Evolutionary conservation across 1,284 basidiomycete genomes (phyloP), one percentile per base, ranked within the genome.

Genomic region (Vanrija sp.): DNA sequence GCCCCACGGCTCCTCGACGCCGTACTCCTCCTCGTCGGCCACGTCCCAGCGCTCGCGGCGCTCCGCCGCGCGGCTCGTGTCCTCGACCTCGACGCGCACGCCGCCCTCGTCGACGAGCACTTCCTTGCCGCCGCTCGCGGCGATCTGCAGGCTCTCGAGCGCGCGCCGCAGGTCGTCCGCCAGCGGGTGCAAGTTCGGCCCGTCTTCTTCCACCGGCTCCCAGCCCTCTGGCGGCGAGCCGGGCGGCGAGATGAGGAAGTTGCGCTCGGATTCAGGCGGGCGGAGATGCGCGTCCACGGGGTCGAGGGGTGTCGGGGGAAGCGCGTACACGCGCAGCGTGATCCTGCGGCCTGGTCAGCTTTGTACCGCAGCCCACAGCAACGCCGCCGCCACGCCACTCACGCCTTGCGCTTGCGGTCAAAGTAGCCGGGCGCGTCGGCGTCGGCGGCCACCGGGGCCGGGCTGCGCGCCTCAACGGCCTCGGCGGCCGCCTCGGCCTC

Each of bases 211-310:
- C 58, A 93, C 84, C 28, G 85, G 91, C 70, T 96, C 92, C 95
- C 95, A 99, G 1, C 95, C 95, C 2, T 96, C 86, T 0, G 95
- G 95, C 0, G 96, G 95, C 0, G 91, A 94, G n/a, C 95, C 96
- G 1, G 96, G 96, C 0, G 95, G 95, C 0, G 93, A 97, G 65
- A 98, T 95, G 51, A 98, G 82, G 78, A 98, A 98, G 78, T 98
- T 98, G 78, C 91, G 91, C 66, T 91, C 88, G 39, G 86, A 70
- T 0, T 82, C 79, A 0, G 95, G 95, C 0, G 91, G 90, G 26
- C 81, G 83, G 45, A 97, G 83, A 65, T 87, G 60, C 23, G 63
- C 60, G 25, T 65, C 78, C 71, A 42, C 77, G 74, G 58, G 75
- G 26, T 62, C 47, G 49, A 77, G 62, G 0, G 85, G 83, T 46